phyloP scores from a whole-genome alignment of 1,139 yeast genomes.

The Meyerozyma smithsonii region DNA sequence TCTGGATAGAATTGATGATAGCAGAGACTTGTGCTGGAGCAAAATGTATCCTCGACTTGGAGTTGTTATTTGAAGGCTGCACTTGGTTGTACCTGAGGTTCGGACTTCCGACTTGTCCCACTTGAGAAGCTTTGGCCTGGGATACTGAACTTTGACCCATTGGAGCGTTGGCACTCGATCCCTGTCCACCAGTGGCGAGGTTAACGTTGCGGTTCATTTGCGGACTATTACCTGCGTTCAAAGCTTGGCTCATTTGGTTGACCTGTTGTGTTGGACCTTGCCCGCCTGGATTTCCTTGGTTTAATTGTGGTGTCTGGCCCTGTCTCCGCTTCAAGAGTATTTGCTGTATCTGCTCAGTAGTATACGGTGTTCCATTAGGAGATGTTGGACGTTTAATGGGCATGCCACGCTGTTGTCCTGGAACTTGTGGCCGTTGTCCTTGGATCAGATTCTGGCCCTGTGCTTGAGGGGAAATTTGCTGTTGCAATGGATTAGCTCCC shows the following conservation, averaged over 20 bases:
- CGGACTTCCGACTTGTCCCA: not conserved
- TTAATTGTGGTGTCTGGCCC: not conserved
- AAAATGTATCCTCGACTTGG: slow-evolving; percentile 34
- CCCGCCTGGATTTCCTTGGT: not conserved
- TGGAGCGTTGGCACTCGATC: not conserved
- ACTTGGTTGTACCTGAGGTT: not conserved
- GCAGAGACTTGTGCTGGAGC: slow-evolving; percentile 67
- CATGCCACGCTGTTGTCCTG: slow-evolving; percentile 1
- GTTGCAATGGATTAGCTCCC: slow-evolving; percentile 1
- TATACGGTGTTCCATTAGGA: slow-evolving; percentile 50
- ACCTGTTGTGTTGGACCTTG: not conserved
- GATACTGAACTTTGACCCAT: not conserved
- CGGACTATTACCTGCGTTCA: not conserved
- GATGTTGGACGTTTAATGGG: slow-evolving; percentile 35
- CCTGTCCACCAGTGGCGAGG: not conserved
- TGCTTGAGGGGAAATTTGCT: slow-evolving; percentile 2
- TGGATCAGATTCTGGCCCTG: not conserved
- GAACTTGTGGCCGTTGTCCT: slow-evolving; percentile 1
- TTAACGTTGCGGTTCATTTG: not conserved
- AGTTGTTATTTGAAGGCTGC: slow-evolving; percentile 6
- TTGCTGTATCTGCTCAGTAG: slow-evolving; percentile 53
- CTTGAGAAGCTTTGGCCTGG: not conserved
- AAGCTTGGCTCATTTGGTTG: slow-evolving; percentile 1
- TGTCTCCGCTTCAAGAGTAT: slow-evolving; percentile 18
- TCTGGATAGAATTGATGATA: slow-evolving; percentile 62